Evolutionary conservation across 2,329 filamentous ascomycete species (phyloP).

Genomic region (Monilinia fructigena): DNA sequence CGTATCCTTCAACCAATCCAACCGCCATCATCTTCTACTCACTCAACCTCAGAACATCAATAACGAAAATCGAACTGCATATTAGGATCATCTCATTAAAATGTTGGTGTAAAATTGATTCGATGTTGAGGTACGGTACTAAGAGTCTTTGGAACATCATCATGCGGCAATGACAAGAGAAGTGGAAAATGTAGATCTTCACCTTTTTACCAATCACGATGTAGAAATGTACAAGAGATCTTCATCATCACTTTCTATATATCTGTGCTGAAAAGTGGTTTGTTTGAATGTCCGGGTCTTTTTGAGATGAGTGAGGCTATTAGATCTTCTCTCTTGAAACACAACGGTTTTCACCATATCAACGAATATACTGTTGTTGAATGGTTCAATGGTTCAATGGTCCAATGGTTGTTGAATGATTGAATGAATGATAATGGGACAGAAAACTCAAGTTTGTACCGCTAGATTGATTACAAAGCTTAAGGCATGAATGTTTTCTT

Average conservation of each 20-base stretch:
- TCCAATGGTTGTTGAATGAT: too few species aligned
- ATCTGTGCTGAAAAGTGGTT: too few species aligned
- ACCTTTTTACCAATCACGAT: slow-evolving; percentile 16
- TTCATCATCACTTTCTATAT: neutral
- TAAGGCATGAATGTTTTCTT: too few species aligned
- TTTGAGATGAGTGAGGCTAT: too few species aligned
- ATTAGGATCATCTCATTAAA: neutral
- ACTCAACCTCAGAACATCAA: neutral
- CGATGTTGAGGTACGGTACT: neutral
- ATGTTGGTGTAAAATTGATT: neutral
- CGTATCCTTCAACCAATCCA: neutral
- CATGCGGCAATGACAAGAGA: slow-evolving; percentile 15
- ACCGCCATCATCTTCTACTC: neutral
- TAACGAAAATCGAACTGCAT: neutral
- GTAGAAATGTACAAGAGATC: neutral
- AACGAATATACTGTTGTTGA: too few species aligned
- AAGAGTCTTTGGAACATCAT: neutral
- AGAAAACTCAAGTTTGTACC: too few species aligned
- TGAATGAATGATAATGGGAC: too few species aligned
- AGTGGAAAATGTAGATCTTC: slow-evolving; percentile 13
- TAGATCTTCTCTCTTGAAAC: too few species aligned
- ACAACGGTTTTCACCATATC: too few species aligned
- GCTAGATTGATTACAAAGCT: too few species aligned
- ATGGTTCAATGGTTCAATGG: too few species aligned
- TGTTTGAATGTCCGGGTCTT: neutral